Conservation (phyloP, 495 filamentous ascomycete species). For the Penicillium fimorum region DNA sequence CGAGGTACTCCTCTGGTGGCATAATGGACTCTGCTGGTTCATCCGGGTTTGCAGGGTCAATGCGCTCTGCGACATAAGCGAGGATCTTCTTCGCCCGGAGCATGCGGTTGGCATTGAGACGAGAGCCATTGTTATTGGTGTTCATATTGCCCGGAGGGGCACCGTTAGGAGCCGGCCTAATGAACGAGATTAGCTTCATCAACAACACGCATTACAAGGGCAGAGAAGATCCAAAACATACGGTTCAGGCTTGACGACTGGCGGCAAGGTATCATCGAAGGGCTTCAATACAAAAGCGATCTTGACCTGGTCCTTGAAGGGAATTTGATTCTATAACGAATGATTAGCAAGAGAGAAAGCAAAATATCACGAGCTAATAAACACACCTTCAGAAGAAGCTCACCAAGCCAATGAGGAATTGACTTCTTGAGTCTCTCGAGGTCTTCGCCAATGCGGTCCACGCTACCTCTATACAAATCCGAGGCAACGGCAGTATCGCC, state of each 20-base stretch:
- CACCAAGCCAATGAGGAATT: constrained; percentile 88
- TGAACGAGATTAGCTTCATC: background rate
- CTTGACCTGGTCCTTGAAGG: constrained; percentile 89
- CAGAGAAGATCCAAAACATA: constrained; percentile 23
- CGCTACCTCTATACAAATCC: constrained; percentile 86
- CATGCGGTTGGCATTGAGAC: constrained; percentile 96
- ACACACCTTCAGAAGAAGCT: constrained; percentile 73
- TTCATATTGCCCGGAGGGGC: constrained; percentile 17
- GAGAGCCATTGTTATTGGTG: constrained; percentile 60
- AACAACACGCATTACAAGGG: background rate
- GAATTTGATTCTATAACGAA: constrained; percentile 66
- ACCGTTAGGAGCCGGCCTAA: constrained; percentile 26
- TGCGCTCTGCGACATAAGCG: constrained; percentile 85
- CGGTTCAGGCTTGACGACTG: constrained; percentile 61
- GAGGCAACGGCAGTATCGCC: constrained; percentile 83
- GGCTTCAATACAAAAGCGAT: constrained; percentile 88
- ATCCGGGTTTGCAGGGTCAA: constrained; percentile 61
- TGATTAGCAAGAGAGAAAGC: constrained; percentile 5
- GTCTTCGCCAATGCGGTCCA: constrained; percentile 72
- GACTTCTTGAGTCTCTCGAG: constrained; percentile 79
- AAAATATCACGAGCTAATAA: background rate
- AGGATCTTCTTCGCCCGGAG: constrained; percentile 93
- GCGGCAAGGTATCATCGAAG: constrained; percentile 72
- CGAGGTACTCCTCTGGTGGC: constrained; percentile 88
- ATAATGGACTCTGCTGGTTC: constrained; percentile 57